phyloP scores from a whole-genome alignment of 345 rosid species.

The Murraya paniculata region DNA sequence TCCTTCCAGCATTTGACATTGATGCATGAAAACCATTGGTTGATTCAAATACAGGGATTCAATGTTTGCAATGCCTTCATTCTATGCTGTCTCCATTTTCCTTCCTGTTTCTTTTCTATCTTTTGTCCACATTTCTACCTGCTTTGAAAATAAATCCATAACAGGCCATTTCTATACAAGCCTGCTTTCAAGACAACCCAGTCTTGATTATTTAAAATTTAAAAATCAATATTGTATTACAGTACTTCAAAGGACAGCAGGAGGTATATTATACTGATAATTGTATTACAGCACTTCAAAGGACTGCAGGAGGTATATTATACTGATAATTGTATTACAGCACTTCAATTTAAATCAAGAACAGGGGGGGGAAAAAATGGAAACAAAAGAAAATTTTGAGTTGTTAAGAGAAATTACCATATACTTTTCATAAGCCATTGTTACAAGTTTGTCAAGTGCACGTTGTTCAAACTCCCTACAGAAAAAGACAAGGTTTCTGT shows the following conservation, averaged over 20 bases:
- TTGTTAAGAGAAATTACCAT: constrained; percentile 42
- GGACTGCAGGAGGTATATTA: too few species aligned
- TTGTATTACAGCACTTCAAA: neutral
- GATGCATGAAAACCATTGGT: neutral
- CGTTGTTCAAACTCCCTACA: constrained; percentile 68
- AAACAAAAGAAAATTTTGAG: neutral
- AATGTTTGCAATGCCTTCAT: neutral
- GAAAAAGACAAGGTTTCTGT: constrained; percentile 7
- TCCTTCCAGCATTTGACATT: neutral
- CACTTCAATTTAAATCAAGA: too few species aligned
- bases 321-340: neutral
- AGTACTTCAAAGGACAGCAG: neutral
- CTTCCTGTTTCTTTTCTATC: neutral
- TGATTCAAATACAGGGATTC: neutral
- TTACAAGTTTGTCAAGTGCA: constrained; percentile 74
- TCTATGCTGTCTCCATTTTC: neutral
- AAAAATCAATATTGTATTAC: neutral
- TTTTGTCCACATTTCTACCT: constrained; percentile 1
- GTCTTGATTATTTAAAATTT: neutral
- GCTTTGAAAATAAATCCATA: neutral
- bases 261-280: neutral
- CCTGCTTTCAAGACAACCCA: neutral
- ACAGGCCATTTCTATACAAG: neutral
- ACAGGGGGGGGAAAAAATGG: too few species aligned
- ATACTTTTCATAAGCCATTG: constrained; percentile 83